phyloP scores from a whole-genome alignment of 1,284 basidiomycete species.

The Sanghuangporus sanghuang region DNA sequence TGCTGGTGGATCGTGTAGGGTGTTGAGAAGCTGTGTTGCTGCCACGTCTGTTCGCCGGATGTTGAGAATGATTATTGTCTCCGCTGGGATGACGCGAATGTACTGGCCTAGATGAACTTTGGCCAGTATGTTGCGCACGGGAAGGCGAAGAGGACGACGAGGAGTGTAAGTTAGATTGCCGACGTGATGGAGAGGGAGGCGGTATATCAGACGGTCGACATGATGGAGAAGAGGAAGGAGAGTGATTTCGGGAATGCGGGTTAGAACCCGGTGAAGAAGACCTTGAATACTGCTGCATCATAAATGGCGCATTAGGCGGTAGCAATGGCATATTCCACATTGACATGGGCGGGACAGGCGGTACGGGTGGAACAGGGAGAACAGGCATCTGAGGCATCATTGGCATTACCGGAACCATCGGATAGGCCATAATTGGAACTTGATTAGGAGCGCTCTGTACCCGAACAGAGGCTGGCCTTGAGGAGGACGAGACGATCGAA shows the following conservation, averaged over 20 bases:
- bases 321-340: constrained; percentile 49
- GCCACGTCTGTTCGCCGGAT: not conserved
- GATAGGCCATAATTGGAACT: constrained; percentile 1
- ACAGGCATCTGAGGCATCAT: not conserved
- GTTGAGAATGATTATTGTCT: not conserved
- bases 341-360: constrained; percentile 28
- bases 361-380: not conserved
- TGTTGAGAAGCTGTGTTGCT: not conserved
- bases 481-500: constrained; percentile 5
- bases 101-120: not conserved
- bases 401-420: not conserved
- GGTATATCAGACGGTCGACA: not conserved
- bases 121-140: not conserved
- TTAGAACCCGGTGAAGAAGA: constrained; percentile 16
- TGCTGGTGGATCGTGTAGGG: not conserved
- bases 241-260: constrained; percentile 7
- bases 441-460: not conserved
- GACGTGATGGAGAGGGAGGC: not conserved
- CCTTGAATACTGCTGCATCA: constrained; percentile 47
- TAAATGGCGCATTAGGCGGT: constrained; percentile 71
- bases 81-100: not conserved
- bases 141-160: not conserved
- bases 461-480: constrained; percentile 1
- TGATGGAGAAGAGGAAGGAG: constrained; percentile 3
- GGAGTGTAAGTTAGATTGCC: not conserved